Conservation (phyloP, 2,329 filamentous ascomycete genomes). For the Cephalotrichum gorgonifer region DNA sequence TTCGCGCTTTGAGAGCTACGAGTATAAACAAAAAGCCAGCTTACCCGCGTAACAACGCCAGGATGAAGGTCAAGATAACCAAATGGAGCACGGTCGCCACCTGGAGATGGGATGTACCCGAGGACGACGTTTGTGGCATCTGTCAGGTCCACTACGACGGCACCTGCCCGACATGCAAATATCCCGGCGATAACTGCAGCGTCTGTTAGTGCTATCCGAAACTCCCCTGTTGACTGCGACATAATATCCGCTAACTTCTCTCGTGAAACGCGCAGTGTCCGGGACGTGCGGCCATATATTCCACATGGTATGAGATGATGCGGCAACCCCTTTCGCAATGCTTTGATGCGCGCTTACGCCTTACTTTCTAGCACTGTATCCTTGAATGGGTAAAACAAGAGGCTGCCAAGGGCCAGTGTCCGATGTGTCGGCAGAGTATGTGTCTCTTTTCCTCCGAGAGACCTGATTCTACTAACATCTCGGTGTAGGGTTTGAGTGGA, state of each 20-base stretch:
- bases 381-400: constrained; percentile 94
- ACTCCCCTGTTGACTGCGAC: not conserved
- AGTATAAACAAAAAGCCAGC: not conserved
- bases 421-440: constrained; percentile 93
- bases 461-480: not conserved
- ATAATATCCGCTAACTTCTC: constrained; percentile 3
- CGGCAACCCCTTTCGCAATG: not conserved
- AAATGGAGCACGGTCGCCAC: constrained; percentile 91
- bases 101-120: constrained; percentile 96
- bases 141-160: constrained; percentile 97
- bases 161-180: constrained; percentile 96
- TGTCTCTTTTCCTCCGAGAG: not conserved
- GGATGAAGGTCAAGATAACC: constrained; percentile 92
- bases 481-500: constrained; percentile 3
- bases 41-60: not conserved
- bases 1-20: not conserved
- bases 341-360: constrained; percentile 9
- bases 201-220: constrained; percentile 53
- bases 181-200: constrained; percentile 90
- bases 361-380: constrained; percentile 84
- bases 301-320: constrained; percentile 62
- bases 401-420: constrained; percentile 83
- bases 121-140: constrained; percentile 96
- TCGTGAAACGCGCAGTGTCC: constrained; percentile 63
- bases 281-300: constrained; percentile 97